A percentile compares a stretch with the other conserved stretches of the same genome.
These are phyloP conservation scores for Keithomyces neogunnii DNA, from an alignment of 2,329 filamentous ascomycete species.

Conservation along the genomic window DNA sequence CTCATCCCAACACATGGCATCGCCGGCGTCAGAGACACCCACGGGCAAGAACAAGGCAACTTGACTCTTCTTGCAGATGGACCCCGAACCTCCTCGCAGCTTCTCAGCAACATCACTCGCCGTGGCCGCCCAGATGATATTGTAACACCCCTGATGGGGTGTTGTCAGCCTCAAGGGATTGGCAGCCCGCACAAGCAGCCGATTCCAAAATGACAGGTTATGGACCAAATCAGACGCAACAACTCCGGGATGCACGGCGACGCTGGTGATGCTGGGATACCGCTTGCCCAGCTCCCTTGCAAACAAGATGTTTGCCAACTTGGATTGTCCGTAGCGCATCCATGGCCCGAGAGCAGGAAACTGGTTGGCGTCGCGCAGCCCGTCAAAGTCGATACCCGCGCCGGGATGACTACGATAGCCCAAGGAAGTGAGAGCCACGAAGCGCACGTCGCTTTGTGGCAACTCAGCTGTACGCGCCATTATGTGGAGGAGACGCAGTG, in stretches of 20 bases:
- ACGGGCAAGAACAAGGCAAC: slow-evolving; percentile 21
- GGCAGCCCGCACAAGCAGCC: slow-evolving; percentile 16
- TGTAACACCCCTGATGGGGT: not conserved
- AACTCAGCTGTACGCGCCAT: slow-evolving; percentile 14
- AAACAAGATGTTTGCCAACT: slow-evolving; percentile 39
- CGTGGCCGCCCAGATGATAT: slow-evolving; percentile 23
- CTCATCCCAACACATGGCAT: slow-evolving; percentile 14
- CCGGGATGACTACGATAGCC: slow-evolving; percentile 17
- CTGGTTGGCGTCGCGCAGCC: not conserved
- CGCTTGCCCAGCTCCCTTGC: slow-evolving; percentile 35
- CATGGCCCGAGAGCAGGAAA: slow-evolving; percentile 19
- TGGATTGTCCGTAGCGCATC: slow-evolving; percentile 41
- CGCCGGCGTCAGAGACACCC: slow-evolving; percentile 13
- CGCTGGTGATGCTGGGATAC: slow-evolving; percentile 30
- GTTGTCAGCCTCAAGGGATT: not conserved
- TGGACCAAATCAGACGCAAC: slow-evolving; percentile 21
- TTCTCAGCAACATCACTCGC: not conserved
- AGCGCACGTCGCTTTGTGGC: slow-evolving; percentile 11
- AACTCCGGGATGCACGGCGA: slow-evolving; percentile 41
- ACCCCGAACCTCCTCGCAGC: not conserved
- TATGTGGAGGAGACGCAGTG: slow-evolving; percentile 24
- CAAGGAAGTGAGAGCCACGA: slow-evolving; percentile 19
- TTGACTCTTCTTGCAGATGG: slow-evolving; percentile 5
- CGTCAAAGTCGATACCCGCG: slow-evolving; percentile 19
- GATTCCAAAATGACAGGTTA: slow-evolving; percentile 14